Percentiles rank a stretch among this genome's conserved stretches.
Conservation (phyloP, 192 early-diverging fungal species). For the Podila verticillata region DNA sequence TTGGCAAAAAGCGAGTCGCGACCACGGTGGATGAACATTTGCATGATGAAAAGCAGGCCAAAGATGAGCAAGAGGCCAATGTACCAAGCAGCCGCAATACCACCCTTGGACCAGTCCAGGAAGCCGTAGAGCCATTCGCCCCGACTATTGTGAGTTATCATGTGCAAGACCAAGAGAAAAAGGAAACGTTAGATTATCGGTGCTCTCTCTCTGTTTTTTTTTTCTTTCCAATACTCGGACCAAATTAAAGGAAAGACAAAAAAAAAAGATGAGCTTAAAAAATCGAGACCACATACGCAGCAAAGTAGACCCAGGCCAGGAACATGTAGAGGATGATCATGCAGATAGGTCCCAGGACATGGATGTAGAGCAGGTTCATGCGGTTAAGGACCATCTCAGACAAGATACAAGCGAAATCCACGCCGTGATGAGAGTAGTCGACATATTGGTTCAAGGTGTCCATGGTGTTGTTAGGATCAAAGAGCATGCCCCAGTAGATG, state of each 20-base stretch:
- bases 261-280: not conserved
- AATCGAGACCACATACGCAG: constrained; percentile 25
- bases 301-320: constrained; percentile 48
- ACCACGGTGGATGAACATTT: constrained; percentile 37
- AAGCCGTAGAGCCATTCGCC: constrained; percentile 45
- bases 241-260: too few relatives aligned
- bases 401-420: constrained; percentile 29
- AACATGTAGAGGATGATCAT: constrained; percentile 52
- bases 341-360: constrained; percentile 18
- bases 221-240: too few relatives aligned
- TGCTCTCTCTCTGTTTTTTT: too few relatives aligned
- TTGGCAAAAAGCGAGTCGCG: constrained; percentile 14
- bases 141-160: constrained; percentile 13
- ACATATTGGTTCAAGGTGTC: constrained; percentile 44
- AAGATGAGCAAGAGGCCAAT: constrained; percentile 29
- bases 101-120: constrained; percentile 41
- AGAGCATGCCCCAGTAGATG: constrained; percentile 49
- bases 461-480: constrained; percentile 51
- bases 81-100: constrained; percentile 36
- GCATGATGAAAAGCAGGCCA: constrained; percentile 26
- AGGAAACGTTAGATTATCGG: not conserved
- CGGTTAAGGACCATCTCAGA: constrained; percentile 40
- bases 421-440: constrained; percentile 41
- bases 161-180: not conserved
- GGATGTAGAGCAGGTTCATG: constrained; percentile 36